Conservation (phyloP, 2,329 filamentous ascomycete genomes). For the Fusarium sambucinum region DNA sequence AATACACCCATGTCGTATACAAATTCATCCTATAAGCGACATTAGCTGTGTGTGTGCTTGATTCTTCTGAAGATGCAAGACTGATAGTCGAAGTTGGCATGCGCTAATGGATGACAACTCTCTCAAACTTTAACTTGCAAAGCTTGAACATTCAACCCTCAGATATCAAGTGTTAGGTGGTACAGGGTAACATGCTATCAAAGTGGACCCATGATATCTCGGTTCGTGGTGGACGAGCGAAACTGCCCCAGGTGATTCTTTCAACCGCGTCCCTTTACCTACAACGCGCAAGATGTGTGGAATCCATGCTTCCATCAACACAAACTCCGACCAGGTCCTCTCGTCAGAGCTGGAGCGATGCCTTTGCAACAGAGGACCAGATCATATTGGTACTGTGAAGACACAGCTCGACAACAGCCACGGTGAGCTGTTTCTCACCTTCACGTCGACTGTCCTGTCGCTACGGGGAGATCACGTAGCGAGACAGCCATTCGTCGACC, state of each 20-base stretch:
- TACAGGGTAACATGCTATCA: constrained; percentile 8
- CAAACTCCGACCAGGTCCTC: constrained; percentile 46
- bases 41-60: neutral
- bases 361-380: constrained; percentile 70
- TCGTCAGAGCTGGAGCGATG: constrained; percentile 56
- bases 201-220: constrained; percentile 25
- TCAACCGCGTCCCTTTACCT: constrained; percentile 17
- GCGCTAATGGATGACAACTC: neutral
- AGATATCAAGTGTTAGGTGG: neutral
- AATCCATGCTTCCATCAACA: constrained; percentile 66
- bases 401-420: constrained; percentile 47
- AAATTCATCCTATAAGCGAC: neutral
- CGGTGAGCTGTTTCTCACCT: constrained; percentile 63
- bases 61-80: neutral
- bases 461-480: constrained; percentile 81
- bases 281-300: constrained; percentile 66
- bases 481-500: constrained; percentile 77
- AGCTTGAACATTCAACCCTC: neutral
- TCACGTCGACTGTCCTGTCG: constrained; percentile 89
- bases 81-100: too few relatives aligned
- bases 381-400: constrained; percentile 64
- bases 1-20: constrained; percentile 37
- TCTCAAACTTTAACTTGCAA: neutral
- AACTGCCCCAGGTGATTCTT: constrained; percentile 13
- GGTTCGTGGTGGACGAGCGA: constrained; percentile 1